Evolutionary conservation across 352 stramenopile genomes (phyloP), one percentile per base, ranked within the genome.

Genomic region (Elongisporangium undulatum): DNA sequence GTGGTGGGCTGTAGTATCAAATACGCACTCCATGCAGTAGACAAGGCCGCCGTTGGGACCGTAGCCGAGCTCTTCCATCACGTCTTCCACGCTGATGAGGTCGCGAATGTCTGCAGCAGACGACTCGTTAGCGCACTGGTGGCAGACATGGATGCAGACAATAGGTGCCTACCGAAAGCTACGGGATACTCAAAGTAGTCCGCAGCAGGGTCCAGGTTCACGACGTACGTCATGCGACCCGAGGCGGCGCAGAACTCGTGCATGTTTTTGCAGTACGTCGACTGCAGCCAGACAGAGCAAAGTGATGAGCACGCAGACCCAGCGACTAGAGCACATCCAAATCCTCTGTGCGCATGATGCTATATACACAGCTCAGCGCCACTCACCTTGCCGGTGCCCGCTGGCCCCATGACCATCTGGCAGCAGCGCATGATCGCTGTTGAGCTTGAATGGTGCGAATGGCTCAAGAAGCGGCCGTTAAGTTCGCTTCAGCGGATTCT

Each of bases 11-110:
- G n/a, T n/a, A n/a, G n/a, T n/a, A n/a, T n/a, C n/a, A n/a, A n/a
- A n/a, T 23, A 10, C 70, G 68, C 90, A 99, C 92, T 99, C 97
- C 90, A 99, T 98, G 77, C 97, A 99, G 77, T 99, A 99, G 15
- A 99, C 81, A 15, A 99, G 80, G 1, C 92, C 97, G 15, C 98
- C 98, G 68, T 99, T 99, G 0, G 98, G 97, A 20, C 98, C 98
- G 54, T 99, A 93, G 66, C 92, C 85, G 9, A 99, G 81, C 62
- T 99, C 89, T 62, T 98, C 88, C 96, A 99, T 99, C 38, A 99
- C 97, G 50, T 97, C 92, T 62, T 98, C 89, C 10, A 99, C 78
- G 49, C 92, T 97, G 50, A 99, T 98, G 29, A 99, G 71, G 61
- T 98, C 88, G 74, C 96, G 79, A 77, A 98, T 98, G 38, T 97